These are phyloP conservation scores for Penicillium coprophilum DNA, from an alignment of 495 filamentous ascomycete species.

Conservation along the genomic window DNA sequence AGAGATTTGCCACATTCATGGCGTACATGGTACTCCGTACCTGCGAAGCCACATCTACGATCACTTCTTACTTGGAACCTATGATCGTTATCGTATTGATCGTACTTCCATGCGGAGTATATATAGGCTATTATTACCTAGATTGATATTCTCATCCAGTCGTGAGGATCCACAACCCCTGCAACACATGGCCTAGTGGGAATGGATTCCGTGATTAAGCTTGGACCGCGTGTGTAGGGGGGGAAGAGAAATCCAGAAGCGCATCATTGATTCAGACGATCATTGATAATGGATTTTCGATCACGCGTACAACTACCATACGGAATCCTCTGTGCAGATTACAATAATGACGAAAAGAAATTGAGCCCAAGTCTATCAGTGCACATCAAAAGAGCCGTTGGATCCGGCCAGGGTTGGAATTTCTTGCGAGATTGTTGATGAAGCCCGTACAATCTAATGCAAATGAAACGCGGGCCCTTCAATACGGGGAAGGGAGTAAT, in stretches of 20 bases:
- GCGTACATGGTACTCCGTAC: no score
- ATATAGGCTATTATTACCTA: background rate
- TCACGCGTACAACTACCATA: no score
- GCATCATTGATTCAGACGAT: background rate
- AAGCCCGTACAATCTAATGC: background rate
- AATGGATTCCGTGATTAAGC: background rate
- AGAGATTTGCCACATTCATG: background rate
- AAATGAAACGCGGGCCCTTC: constrained; percentile 1
- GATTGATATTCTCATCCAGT: background rate
- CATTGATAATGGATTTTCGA: no score
- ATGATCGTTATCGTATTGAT: background rate
- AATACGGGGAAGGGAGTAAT: background rate
- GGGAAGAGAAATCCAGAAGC: background rate
- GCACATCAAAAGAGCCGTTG: constrained; percentile 2
- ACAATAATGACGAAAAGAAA: background rate
- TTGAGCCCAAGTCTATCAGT: background rate
- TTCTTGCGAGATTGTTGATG: background rate
- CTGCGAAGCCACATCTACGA: no score
- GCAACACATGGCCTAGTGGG: background rate
- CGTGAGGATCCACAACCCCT: background rate
- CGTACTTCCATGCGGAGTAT: no score
- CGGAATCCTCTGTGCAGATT: background rate
- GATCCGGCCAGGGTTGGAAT: background rate
- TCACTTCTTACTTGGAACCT: background rate
- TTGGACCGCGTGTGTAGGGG: background rate